A percentile compares a stretch with the other conserved stretches of the same genome.
These are phyloP conservation scores for Beta lomatogona DNA, from an alignment of 179 eudicot species.

Conservation along the genomic window DNA sequence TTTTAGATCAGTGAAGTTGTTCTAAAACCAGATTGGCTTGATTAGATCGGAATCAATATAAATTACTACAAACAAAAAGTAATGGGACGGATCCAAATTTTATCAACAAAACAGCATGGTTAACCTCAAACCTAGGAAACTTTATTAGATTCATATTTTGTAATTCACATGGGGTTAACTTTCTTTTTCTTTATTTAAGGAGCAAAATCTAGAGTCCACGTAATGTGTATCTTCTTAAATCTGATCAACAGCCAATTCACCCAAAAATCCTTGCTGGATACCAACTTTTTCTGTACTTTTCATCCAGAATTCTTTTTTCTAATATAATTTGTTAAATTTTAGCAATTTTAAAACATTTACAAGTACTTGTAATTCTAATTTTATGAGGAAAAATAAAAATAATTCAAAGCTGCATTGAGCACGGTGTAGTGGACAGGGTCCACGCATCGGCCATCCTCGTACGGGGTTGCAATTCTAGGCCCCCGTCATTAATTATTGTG, in stretches of 20 bases:
- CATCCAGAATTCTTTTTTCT: neutral
- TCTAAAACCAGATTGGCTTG: neutral
- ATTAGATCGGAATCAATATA: slow-evolving; percentile 1
- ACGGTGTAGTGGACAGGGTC: slow-evolving; percentile 24
- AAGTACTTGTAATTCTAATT: neutral
- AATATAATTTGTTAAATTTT: neutral
- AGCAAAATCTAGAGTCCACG: slow-evolving; percentile 28
- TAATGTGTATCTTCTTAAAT: slow-evolving; percentile 31
- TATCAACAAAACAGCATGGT: neutral
- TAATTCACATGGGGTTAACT: slow-evolving; percentile 28
- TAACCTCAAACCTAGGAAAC: slow-evolving; percentile 9
- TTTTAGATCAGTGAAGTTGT: neutral
- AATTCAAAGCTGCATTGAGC: slow-evolving; percentile 5
- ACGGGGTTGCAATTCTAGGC: slow-evolving; percentile 8
- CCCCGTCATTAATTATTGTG: neutral
- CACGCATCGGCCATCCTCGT: slow-evolving; percentile 28
- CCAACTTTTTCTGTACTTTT: slow-evolving; percentile 17
- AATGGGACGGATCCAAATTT: neutral
- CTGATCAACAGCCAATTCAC: slow-evolving; percentile 19
- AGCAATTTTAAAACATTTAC: neutral
- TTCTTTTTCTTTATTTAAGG: slow-evolving; percentile 17
- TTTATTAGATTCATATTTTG: neutral
- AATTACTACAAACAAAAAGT: slow-evolving; percentile 4
- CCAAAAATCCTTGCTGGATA: slow-evolving; percentile 26
- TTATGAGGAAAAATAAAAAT: neutral